These are phyloP conservation scores for Tolypocladium amazonense DNA, from an alignment of 2,329 filamentous ascomycete genomes.

Conservation along the genomic window DNA sequence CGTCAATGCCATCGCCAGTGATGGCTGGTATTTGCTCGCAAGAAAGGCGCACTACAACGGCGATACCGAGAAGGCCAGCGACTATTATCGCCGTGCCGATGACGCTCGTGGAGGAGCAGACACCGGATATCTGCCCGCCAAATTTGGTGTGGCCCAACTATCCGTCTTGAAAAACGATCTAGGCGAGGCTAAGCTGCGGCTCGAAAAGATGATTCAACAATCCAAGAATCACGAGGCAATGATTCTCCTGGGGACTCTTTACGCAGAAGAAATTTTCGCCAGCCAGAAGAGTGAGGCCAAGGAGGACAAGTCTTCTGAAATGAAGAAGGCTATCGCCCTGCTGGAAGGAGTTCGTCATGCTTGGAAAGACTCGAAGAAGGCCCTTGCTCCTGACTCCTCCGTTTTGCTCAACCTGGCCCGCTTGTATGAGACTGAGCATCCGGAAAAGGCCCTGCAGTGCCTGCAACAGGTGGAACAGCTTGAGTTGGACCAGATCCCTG, in stretches of 20 bases:
- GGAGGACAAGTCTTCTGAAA: conserved; percentile 78
- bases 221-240: conserved; percentile 79
- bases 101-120: conserved; percentile 88
- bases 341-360: conserved; percentile 75
- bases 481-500: conserved; percentile 67
- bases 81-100: conserved; percentile 85
- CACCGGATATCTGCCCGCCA: conserved; percentile 82
- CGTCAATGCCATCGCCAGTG: conserved; percentile 90
- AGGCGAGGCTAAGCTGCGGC: conserved; percentile 81
- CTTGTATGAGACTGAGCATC: conserved; percentile 75
- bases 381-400: conserved; percentile 67
- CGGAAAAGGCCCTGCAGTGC: conserved; percentile 87
- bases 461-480: conserved; percentile 86
- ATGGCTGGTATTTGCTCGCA: conserved; percentile 93
- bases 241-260: conserved; percentile 81
- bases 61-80: conserved; percentile 62
- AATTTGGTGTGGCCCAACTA: conserved; percentile 87
- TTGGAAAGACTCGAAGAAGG: conserved; percentile 91
- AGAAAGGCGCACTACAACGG: conserved; percentile 81
- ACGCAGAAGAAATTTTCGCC: conserved; percentile 87
- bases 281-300: conserved; percentile 60
- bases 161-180: conserved; percentile 75
- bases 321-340: conserved; percentile 75
- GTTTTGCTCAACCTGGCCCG: conserved; percentile 87
- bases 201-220: conserved; percentile 90